These are phyloP conservation scores for Botrytis fabae DNA, from an alignment of 2,329 filamentous ascomycete species.

Conservation along the genomic window DNA sequence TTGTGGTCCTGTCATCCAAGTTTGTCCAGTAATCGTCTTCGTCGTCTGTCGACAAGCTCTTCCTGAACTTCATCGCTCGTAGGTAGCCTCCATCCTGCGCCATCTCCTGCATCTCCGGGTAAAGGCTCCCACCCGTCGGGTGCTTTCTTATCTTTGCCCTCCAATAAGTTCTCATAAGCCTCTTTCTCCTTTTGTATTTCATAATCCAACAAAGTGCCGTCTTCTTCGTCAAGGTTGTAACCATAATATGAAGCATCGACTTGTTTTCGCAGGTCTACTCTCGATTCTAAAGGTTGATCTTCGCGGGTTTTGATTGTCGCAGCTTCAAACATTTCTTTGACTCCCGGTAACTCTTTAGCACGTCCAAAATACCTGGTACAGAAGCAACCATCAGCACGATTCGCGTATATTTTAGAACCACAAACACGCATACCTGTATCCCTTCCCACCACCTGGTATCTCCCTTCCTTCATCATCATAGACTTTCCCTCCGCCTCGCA, in stretches of 20 bases:
- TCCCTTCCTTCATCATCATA: constrained; percentile 56
- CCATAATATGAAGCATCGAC: constrained; percentile 97
- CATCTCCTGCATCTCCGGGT: constrained; percentile 84
- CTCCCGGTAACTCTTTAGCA: constrained; percentile 84
- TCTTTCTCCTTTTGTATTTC: constrained; percentile 83
- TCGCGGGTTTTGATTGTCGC: constrained; percentile 58
- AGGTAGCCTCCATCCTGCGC: constrained; percentile 77
- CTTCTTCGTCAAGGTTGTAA: constrained; percentile 90
- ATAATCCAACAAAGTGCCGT: constrained; percentile 75
- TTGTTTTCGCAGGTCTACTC: constrained; percentile 68
- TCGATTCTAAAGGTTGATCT: constrained; percentile 63
- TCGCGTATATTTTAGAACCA: neutral
- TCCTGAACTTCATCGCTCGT: constrained; percentile 91
- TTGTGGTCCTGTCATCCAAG: constrained; percentile 32
- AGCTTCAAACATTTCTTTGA: constrained; percentile 93
- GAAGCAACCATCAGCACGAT: constrained; percentile 21
- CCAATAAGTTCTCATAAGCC: constrained; percentile 68
- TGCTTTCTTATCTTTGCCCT: constrained; percentile 55
- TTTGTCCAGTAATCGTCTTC: constrained; percentile 81
- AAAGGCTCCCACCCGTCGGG: constrained; percentile 79
- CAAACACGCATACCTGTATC: constrained; percentile 77
- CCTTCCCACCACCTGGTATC: constrained; percentile 72
- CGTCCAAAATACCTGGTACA: constrained; percentile 86
- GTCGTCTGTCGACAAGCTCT: constrained; percentile 83
- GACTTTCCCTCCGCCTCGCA: constrained; percentile 52